phyloP scores from a whole-genome alignment of 23 red algal species.

The Gracilaria domingensis region DNA sequence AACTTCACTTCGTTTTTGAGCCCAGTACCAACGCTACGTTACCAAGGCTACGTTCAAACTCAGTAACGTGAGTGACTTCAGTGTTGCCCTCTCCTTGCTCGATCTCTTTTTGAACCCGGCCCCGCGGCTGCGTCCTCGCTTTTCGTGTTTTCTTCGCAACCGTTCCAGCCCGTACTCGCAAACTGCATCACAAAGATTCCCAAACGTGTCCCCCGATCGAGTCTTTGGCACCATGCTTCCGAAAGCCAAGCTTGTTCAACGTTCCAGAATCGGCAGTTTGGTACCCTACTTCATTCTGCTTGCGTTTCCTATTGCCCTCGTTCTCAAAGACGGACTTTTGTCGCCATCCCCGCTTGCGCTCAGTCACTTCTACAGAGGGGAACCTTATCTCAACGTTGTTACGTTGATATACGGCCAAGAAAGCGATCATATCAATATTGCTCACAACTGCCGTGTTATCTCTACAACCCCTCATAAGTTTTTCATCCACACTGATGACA shows the following conservation, averaged over 20 bases:
- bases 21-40: too few relatives aligned
- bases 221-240: neutral
- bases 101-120: neutral
- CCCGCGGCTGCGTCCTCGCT: neutral
- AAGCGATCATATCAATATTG: slow-evolving; percentile 40
- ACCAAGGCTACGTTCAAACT: slow-evolving; percentile 3
- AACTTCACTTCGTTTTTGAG: neutral
- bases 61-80: too few relatives aligned
- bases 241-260: neutral
- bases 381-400: slow-evolving; percentile 34
- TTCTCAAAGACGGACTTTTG: neutral
- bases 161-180: neutral
- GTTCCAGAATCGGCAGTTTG: neutral
- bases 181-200: neutral
- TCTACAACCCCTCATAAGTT: slow-evolving; percentile 36
- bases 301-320: neutral
- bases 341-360: neutral
- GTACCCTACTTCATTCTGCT: slow-evolving; percentile 3
- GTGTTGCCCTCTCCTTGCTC: neutral
- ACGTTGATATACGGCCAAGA: slow-evolving; percentile 48
- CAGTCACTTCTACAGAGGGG: neutral
- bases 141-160: neutral
- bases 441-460: slow-evolving; percentile 46
- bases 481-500: slow-evolving; percentile 52
- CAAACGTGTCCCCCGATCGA: neutral